Evolutionary conservation across 306 rosid genomes (phyloP).

Genomic region (Cucumis sativus): Cucumber_9930_V3 NC_026656.2:5346001-5346500

Average conservation of each 20-base stretch:
- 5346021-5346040: too few relatives aligned
- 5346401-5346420: not conserved
- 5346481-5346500: not conserved
- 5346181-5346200: not conserved
- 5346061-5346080: too few relatives aligned
- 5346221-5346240: not conserved
- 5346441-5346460: not conserved
- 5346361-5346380: not conserved
- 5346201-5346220: not conserved
- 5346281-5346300: not conserved
- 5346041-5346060: too few relatives aligned
- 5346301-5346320: not conserved
- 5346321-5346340: not conserved
- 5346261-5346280: not conserved
- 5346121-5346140: too few relatives aligned
- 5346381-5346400: too few relatives aligned
- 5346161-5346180: too few relatives aligned
- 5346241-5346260: not conserved
- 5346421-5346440: too few relatives aligned
- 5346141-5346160: too few relatives aligned
- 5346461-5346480: not conserved
- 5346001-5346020: too few relatives aligned
- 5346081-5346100: too few relatives aligned
- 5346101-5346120: too few relatives aligned
- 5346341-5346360: not conserved